A percentile compares a stretch with the other conserved stretches of the same genome.
Conservation (phyloP, 768 basidiomycete species). For the Hericium coralloides region DNA sequence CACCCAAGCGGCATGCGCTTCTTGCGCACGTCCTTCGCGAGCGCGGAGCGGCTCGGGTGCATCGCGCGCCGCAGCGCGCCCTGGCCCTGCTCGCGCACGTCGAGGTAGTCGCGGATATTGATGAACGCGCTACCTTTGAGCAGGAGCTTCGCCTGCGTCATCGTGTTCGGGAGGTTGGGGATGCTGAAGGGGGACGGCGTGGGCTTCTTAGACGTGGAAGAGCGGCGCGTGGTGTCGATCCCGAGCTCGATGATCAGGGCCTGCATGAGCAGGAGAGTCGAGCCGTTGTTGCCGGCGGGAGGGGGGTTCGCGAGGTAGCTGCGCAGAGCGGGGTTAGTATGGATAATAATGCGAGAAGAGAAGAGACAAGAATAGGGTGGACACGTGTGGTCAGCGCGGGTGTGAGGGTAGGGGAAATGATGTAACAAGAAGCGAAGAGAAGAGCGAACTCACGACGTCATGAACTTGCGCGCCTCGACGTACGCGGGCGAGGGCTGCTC, state of each 20-base stretch:
- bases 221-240: conserved; percentile 16
- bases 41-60: conserved; percentile 50
- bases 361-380: conserved; percentile 4
- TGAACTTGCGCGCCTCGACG: conserved; percentile 50
- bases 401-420: not conserved
- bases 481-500: conserved; percentile 31
- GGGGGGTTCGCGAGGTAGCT: conserved; percentile 48
- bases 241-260: conserved; percentile 75
- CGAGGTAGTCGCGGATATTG: conserved; percentile 67
- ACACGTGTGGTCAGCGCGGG: not conserved
- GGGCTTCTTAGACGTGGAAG: not conserved
- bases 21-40: conserved; percentile 50
- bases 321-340: not conserved
- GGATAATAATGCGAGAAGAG: not conserved
- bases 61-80: conserved; percentile 51
- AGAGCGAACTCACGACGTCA: conserved; percentile 44
- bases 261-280: conserved; percentile 56
- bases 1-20: conserved; percentile 37
- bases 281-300: conserved; percentile 29
- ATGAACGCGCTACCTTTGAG: conserved; percentile 60
- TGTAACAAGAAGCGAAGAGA: not conserved
- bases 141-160: conserved; percentile 59
- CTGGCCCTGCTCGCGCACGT: conserved; percentile 53
- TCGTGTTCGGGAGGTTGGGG: conserved; percentile 42
- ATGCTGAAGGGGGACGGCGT: conserved; percentile 29